Evolutionary conservation across 345 rosid genomes (phyloP).

Genomic region (Aquilaria sinensis): DNA sequence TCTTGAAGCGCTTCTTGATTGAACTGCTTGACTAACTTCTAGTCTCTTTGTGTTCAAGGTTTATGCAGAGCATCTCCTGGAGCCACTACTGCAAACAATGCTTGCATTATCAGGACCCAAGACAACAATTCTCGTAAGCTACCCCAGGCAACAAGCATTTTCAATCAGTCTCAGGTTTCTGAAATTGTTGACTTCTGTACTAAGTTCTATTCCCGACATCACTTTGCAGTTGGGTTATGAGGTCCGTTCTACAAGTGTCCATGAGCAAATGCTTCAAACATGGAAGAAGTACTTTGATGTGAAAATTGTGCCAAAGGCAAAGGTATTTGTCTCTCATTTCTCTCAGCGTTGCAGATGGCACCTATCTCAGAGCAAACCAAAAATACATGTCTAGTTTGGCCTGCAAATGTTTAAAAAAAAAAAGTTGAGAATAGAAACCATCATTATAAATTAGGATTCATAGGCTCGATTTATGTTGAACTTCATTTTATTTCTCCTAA

Average conservation of each 20-base stretch:
- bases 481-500: neutral
- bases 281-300: slow-evolving; percentile 77
- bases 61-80: slow-evolving; percentile 90
- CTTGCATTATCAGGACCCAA: slow-evolving; percentile 61
- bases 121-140: slow-evolving; percentile 63
- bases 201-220: slow-evolving; percentile 9
- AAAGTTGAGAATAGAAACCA: too few species aligned
- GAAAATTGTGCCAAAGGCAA: slow-evolving; percentile 60
- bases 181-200: neutral
- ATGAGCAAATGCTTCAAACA: slow-evolving; percentile 78
- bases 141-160: neutral
- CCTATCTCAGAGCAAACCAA: too few species aligned
- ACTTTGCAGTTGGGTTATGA: slow-evolving; percentile 77
- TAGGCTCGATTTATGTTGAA: neutral
- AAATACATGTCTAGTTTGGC: too few species aligned
- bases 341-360: too few species aligned
- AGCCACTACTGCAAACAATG: slow-evolving; percentile 65
- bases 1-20: too few species aligned
- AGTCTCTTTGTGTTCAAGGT: slow-evolving; percentile 40
- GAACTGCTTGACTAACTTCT: neutral
- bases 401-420: too few species aligned
- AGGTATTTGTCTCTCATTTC: slow-evolving; percentile 33
- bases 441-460: too few species aligned
- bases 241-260: slow-evolving; percentile 79
- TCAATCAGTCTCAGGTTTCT: neutral